Evolutionary conservation across 2,329 filamentous ascomycete genomes (phyloP).

Genomic region (Stagonosporopsis chrysanthemi): DNA sequence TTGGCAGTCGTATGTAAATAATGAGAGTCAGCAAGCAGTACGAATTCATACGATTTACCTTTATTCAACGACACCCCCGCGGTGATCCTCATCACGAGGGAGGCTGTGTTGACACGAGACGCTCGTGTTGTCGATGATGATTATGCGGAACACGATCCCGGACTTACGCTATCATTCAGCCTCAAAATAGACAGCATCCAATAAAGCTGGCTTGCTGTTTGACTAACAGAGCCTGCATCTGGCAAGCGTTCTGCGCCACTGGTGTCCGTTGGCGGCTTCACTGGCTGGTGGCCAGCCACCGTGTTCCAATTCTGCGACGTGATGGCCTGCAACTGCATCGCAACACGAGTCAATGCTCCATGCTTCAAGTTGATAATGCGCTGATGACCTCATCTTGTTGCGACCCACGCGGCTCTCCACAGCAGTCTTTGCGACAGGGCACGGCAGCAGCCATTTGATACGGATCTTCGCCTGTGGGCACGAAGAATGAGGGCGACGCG

Average conservation of each 20-base stretch:
- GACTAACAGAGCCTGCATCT: slow-evolving; percentile 17
- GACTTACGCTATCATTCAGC: background rate
- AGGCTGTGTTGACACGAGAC: slow-evolving; percentile 18
- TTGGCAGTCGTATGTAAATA: slow-evolving; percentile 20
- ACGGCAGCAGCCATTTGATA: slow-evolving; percentile 17
- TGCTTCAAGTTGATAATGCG: slow-evolving; percentile 1
- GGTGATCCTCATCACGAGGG: slow-evolving; percentile 8
- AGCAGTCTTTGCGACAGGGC: slow-evolving; percentile 12
- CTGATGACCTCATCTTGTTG: slow-evolving; percentile 9
- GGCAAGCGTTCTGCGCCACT: slow-evolving; percentile 13
- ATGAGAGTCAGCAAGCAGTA: slow-evolving; percentile 15
- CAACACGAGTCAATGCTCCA: slow-evolving; percentile 1
- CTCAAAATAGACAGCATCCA: background rate
- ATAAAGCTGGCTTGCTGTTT: slow-evolving; percentile 5
- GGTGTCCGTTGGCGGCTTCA: slow-evolving; percentile 4
- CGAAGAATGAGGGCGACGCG: slow-evolving; percentile 19
- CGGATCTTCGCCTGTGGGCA: slow-evolving; percentile 19
- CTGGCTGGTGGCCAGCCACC: slow-evolving; percentile 7
- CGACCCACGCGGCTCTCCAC: slow-evolving; percentile 14
- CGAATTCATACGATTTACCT: slow-evolving; percentile 5
- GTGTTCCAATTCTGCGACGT: background rate
- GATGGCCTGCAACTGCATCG: background rate
- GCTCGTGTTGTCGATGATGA: background rate
- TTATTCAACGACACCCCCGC: background rate
- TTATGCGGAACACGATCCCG: slow-evolving; percentile 3